phyloP scores from a whole-genome alignment of 164 flowering plant genomes.

The Macadamia integrifolia region DNA sequence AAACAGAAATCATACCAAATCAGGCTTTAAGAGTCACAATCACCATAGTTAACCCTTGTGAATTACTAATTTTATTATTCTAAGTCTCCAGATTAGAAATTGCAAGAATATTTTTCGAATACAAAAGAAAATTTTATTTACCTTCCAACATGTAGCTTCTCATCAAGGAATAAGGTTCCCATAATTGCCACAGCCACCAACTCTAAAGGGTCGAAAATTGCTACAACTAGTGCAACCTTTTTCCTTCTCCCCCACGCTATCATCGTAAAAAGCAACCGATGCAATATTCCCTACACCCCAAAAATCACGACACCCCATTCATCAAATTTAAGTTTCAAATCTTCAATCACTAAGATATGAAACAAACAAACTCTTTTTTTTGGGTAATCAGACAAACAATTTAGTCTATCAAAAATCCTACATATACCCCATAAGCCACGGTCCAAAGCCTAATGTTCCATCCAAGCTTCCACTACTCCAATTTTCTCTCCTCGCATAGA shows the following conservation, averaged over 20 bases:
- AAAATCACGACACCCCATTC: background rate
- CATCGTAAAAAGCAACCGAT: constrained; percentile 33
- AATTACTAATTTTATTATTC: too few species aligned
- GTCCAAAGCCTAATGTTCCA: constrained; percentile 45
- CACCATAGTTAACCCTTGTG: too few species aligned
- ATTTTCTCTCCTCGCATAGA: constrained; percentile 27
- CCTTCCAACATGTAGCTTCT: constrained; percentile 30
- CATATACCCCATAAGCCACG: constrained; percentile 30
- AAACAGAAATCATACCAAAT: too few species aligned
- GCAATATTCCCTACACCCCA: constrained; percentile 34
- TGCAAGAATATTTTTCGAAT: too few species aligned
- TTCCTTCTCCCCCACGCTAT: constrained; percentile 41
- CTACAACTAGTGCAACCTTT: constrained; percentile 51
- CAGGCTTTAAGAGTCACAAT: too few species aligned
- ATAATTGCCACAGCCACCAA: constrained; percentile 44
- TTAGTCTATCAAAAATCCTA: background rate
- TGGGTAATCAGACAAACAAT: background rate
- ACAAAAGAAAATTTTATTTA: background rate
- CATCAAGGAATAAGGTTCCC: constrained; percentile 27
- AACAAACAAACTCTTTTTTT: background rate
- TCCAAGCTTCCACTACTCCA: constrained; percentile 47
- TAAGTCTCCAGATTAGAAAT: too few species aligned
- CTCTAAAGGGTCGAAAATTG: constrained; percentile 51
- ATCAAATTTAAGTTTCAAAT: too few species aligned
- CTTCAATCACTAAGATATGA: background rate